Evolutionary conservation across 31 red algal genomes (phyloP).

Genomic region (Bonnemaisonia californica): DNA sequence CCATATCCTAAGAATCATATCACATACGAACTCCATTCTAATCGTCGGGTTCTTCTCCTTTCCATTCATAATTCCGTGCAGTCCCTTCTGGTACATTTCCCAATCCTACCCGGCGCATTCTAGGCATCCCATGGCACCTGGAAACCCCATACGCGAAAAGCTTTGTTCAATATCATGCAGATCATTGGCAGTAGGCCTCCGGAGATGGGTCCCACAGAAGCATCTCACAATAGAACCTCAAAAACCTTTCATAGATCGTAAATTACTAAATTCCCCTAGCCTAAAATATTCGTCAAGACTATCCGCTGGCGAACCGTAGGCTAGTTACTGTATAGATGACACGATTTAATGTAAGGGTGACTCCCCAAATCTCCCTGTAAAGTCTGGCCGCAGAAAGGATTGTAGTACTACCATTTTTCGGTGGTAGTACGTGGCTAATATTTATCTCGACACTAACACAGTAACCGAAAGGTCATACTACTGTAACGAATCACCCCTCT

Average conservation of each 20-base stretch:
- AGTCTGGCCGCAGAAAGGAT: slow-evolving; percentile 2
- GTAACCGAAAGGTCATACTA: too few species aligned
- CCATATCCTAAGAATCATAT: slow-evolving; percentile 11
- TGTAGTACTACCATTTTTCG: too few species aligned
- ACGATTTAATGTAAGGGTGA: not conserved
- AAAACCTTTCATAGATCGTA: slow-evolving; percentile 7
- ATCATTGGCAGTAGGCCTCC: slow-evolving; percentile 1
- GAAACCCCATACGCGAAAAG: slow-evolving; percentile 19
- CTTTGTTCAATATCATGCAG: not conserved
- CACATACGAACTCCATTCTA: slow-evolving; percentile 25
- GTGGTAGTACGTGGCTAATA: too few species aligned
- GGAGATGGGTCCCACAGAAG: not conserved
- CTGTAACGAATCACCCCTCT: too few species aligned
- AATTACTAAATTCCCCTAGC: not conserved
- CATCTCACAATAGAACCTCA: not conserved
- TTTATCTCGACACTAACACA: too few species aligned
- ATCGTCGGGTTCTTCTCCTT: slow-evolving; percentile 33
- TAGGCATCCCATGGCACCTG: slow-evolving; percentile 17
- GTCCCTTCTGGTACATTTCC: slow-evolving; percentile 8
- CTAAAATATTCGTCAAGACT: slow-evolving; percentile 14
- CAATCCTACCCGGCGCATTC: slow-evolving; percentile 28
- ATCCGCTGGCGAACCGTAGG: slow-evolving; percentile 10
- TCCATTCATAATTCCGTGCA: slow-evolving; percentile 20
- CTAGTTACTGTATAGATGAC: not conserved
- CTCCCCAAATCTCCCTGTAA: not conserved